phyloP scores from a whole-genome alignment of 1,139 yeast species.

The Kodamaea ohmeri region DNA sequence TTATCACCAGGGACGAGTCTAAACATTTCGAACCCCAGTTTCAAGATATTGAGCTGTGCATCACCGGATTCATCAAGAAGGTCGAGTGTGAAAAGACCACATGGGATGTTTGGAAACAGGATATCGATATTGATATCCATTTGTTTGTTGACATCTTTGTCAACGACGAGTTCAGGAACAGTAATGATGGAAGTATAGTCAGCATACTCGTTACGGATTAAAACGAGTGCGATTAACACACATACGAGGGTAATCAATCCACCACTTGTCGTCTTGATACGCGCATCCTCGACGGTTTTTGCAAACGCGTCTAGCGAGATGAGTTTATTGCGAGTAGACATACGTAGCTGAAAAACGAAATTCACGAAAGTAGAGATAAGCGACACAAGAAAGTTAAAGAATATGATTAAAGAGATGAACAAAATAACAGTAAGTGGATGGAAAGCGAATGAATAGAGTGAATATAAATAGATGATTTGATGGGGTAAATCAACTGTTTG shows the following conservation, averaged over 20 bases:
- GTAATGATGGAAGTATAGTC: constrained; percentile 67
- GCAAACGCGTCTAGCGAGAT: constrained; percentile 85
- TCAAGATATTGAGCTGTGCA: constrained; percentile 65
- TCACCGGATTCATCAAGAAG: constrained; percentile 84
- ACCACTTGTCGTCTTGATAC: constrained; percentile 83
- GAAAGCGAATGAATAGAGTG: not conserved
- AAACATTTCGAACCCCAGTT: constrained; percentile 68
- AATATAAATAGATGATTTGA: too few species aligned
- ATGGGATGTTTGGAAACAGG: constrained; percentile 80
- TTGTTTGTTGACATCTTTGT: constrained; percentile 73
- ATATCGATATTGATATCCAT: constrained; percentile 79
- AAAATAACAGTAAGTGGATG: too few species aligned
- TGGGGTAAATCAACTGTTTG: too few species aligned
- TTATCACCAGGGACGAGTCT: constrained; percentile 42
- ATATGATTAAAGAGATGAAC: too few species aligned
- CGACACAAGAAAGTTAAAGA: not conserved
- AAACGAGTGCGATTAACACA: constrained; percentile 54
- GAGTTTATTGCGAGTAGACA: constrained; percentile 46
- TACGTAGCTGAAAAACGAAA: constrained; percentile 12
- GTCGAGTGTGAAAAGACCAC: constrained; percentile 54
- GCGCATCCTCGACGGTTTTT: constrained; percentile 91
- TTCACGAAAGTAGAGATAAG: too few species aligned
- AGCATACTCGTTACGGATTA: constrained; percentile 71
- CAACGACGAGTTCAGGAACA: constrained; percentile 84
- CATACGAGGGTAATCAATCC: constrained; percentile 83